Evolutionary conservation across 768 basidiomycete species (phyloP).

Genomic region (Serendipita sp.): DNA sequence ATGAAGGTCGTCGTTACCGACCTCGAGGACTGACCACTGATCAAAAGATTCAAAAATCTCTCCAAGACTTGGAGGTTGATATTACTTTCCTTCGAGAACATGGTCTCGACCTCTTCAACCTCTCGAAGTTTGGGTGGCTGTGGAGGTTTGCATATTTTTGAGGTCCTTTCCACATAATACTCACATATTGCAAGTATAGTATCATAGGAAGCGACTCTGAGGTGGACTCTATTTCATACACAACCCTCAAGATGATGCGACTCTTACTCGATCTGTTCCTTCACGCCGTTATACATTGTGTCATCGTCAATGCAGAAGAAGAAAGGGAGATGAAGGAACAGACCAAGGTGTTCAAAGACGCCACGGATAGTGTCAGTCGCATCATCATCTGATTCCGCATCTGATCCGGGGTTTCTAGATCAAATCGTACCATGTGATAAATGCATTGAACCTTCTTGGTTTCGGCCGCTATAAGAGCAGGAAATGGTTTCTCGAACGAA

Average conservation of each 20-base stretch:
- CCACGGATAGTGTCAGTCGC: slow-evolving; percentile 18
- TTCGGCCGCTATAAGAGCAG: slow-evolving; percentile 20
- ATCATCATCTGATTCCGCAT: no score
- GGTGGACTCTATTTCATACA: slow-evolving; percentile 29
- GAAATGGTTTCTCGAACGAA: neutral
- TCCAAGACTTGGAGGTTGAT: slow-evolving; percentile 31
- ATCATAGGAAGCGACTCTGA: slow-evolving; percentile 16
- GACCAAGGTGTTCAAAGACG: slow-evolving; percentile 41
- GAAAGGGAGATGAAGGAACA: slow-evolving; percentile 40
- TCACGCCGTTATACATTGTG: slow-evolving; percentile 31
- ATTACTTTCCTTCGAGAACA: slow-evolving; percentile 25
- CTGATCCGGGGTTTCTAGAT: slow-evolving; percentile 21
- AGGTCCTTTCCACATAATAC: no score
- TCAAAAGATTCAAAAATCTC: slow-evolving; percentile 28
- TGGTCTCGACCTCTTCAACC: slow-evolving; percentile 35
- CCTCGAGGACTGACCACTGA: slow-evolving; percentile 28
- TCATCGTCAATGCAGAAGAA: slow-evolving; percentile 40
- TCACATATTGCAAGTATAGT: slow-evolving; percentile 17
- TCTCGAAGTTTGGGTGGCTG: slow-evolving; percentile 22
- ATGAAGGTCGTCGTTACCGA: slow-evolving; percentile 12
- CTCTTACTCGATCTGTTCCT: slow-evolving; percentile 35
- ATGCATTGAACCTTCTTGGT: slow-evolving; percentile 35
- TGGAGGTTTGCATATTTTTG: slow-evolving; percentile 23
- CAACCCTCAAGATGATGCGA: slow-evolving; percentile 31
- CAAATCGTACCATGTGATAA: slow-evolving; percentile 26